These are phyloP conservation scores for Carex parvula DNA, from an alignment of 176 grass and related monocot genomes.

Conservation along the genomic window DNA sequence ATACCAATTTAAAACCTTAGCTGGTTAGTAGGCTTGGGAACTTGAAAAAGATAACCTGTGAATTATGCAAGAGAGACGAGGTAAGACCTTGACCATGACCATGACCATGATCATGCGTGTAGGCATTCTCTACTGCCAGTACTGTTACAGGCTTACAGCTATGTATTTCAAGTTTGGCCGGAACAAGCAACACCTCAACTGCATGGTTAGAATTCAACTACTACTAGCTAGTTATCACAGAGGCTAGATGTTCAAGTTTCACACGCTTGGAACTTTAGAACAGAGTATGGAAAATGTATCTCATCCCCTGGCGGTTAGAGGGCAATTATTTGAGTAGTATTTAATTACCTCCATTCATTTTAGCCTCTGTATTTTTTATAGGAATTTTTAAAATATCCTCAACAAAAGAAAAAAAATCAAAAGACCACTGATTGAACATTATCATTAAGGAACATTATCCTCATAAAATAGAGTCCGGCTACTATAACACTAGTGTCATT, in stretches of 20 bases:
- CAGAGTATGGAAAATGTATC: not conserved
- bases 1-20: not conserved
- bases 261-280: constrained; percentile 13
- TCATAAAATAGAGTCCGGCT: no score
- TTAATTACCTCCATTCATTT: not conserved
- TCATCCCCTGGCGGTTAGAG: not conserved
- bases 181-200: not conserved
- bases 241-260: constrained; percentile 12
- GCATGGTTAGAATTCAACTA: not conserved
- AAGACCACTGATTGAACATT: no score
- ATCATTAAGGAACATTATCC: no score
- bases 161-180: not conserved
- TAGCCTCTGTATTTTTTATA: not conserved
- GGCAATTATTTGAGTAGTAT: not conserved
- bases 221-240: not conserved
- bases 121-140: constrained; percentile 14
- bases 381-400: no score
- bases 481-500: no score
- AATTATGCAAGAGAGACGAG: not conserved
- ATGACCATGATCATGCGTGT: constrained; percentile 14
- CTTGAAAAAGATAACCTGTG: not conserved
- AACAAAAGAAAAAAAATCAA: no score
- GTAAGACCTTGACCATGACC: not conserved
- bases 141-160: not conserved
- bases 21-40: not conserved